Evolutionary conservation across 768 basidiomycete genomes (phyloP).

Genomic region (Tulasnella sp.): DNA sequence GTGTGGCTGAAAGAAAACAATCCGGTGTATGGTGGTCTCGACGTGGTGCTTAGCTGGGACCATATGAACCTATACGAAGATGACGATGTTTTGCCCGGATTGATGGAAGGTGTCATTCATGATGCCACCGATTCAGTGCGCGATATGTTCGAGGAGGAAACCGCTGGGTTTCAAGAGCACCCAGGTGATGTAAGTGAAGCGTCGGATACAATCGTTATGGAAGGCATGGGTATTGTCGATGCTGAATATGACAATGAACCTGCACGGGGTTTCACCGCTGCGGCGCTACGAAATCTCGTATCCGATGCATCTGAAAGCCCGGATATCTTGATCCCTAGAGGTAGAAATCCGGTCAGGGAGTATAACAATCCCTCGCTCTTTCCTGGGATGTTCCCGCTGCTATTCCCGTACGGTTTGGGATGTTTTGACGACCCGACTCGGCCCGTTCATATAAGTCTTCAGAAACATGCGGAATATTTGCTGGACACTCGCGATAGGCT

Average conservation of each 20-base stretch:
- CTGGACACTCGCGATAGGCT: slow-evolving; percentile 20
- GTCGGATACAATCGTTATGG: slow-evolving; percentile 19
- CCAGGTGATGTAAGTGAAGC: background rate
- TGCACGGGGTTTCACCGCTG: slow-evolving; percentile 22
- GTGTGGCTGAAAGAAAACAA: too few species aligned
- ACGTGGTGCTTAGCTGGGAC: too few species aligned
- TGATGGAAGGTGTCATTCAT: slow-evolving; percentile 19
- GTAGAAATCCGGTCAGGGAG: slow-evolving; percentile 22
- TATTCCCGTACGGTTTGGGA: slow-evolving; percentile 27
- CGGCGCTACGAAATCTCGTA: slow-evolving; percentile 24
- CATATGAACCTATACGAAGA: slow-evolving; percentile 22
- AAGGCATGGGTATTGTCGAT: slow-evolving; percentile 27
- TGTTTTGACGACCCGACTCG: slow-evolving; percentile 24
- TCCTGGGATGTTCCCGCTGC: slow-evolving; percentile 26
- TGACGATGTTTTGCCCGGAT: slow-evolving; percentile 20
- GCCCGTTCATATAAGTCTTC: slow-evolving; percentile 15
- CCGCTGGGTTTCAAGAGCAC: background rate
- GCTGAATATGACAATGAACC: slow-evolving; percentile 22
- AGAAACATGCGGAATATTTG: slow-evolving; percentile 23
- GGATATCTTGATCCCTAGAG: slow-evolving; percentile 23
- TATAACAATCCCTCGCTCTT: slow-evolving; percentile 27
- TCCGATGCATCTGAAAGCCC: slow-evolving; percentile 6
- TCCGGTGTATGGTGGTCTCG: too few species aligned
- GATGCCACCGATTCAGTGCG: background rate
- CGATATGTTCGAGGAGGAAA: background rate